These are phyloP conservation scores for Boletus tomentosulus DNA, from an alignment of 768 basidiomycete species.

Conservation along the genomic window DNA sequence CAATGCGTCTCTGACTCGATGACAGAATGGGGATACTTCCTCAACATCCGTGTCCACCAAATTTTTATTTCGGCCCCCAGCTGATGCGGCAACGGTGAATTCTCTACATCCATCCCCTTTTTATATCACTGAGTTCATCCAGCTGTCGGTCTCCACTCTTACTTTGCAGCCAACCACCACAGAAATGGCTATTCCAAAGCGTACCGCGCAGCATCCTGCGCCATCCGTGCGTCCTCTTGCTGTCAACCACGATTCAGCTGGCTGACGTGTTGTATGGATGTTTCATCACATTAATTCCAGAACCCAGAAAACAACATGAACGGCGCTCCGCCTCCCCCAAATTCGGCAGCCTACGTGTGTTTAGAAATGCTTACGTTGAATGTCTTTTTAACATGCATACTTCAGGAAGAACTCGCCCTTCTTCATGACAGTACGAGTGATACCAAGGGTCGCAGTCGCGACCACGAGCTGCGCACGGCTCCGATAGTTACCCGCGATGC, in stretches of 20 bases:
- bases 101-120: conserved; percentile 1
- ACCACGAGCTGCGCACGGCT: conserved; percentile 39
- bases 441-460: conserved; percentile 23
- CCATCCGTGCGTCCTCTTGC: conserved; percentile 8
- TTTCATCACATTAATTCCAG: conserved; percentile 8
- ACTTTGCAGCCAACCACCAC: background rate
- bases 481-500: conserved; percentile 54
- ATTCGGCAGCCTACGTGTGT: conserved; percentile 24
- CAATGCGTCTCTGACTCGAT: conserved; percentile 11
- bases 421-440: conserved; percentile 24
- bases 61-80: conserved; percentile 4
- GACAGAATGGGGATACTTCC: conserved; percentile 14
- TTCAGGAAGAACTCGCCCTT: conserved; percentile 31
- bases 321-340: background rate
- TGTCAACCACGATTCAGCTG: background rate
- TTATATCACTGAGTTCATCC: conserved; percentile 9
- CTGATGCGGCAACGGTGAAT: conserved; percentile 14
- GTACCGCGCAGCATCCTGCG: background rate
- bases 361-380: background rate
- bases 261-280: background rate
- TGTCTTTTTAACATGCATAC: background rate
- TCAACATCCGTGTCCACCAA: conserved; percentile 12
- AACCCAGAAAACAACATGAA: conserved; percentile 1
- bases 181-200: conserved; percentile 18
- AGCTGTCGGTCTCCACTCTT: conserved; percentile 8